A percentile compares a stretch with the other conserved stretches of the same genome.
phyloP scores from a whole-genome alignment of 148 eudicot genomes.

The Diospyros kaki region DNA sequence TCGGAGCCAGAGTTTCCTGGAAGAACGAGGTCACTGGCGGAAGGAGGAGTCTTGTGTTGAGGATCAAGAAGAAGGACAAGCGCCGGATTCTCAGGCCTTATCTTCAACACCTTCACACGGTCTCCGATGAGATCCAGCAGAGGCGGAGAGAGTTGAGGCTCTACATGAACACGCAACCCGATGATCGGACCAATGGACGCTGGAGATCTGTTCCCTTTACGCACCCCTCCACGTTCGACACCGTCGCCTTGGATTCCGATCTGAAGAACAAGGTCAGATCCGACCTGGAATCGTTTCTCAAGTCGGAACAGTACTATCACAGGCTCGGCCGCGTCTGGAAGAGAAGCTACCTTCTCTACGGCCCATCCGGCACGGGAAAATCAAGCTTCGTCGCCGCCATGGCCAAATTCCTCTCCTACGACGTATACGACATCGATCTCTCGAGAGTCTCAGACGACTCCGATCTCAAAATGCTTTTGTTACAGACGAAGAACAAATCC shows the following conservation, averaged over 20 bases:
- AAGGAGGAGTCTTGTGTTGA: conserved; percentile 33
- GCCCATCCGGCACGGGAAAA: conserved; percentile 96
- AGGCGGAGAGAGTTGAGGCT: conserved; percentile 34
- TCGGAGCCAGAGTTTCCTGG: conserved; percentile 64
- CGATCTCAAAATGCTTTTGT: conserved; percentile 54
- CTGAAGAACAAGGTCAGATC: conserved; percentile 52
- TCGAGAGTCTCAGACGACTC: conserved; percentile 46
- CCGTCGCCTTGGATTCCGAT: conserved; percentile 65
- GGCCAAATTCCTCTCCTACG: conserved; percentile 56
- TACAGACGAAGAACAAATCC: conserved; percentile 51
- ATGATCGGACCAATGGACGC: conserved; percentile 19
- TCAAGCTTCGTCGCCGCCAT: conserved; percentile 84
- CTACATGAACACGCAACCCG: conserved; percentile 23
- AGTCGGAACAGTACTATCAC: conserved; percentile 68
- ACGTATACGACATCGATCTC: conserved; percentile 72
- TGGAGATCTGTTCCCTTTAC: conserved; percentile 63
- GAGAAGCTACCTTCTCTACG: conserved; percentile 78
- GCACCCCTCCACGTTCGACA: conserved; percentile 76
- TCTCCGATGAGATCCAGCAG: conserved; percentile 55
- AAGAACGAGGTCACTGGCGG: conserved; percentile 20
- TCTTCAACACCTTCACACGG: conserved; percentile 63
- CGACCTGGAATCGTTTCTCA: conserved; percentile 65
- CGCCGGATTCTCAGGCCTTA: conserved; percentile 63
- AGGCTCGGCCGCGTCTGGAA: conserved; percentile 83
- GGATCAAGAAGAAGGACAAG: conserved; percentile 66